Evolutionary conservation across 768 basidiomycete genomes (phyloP), one percentile per base, ranked within the genome.

Genomic region (Boletus eberwhitei): DNA sequence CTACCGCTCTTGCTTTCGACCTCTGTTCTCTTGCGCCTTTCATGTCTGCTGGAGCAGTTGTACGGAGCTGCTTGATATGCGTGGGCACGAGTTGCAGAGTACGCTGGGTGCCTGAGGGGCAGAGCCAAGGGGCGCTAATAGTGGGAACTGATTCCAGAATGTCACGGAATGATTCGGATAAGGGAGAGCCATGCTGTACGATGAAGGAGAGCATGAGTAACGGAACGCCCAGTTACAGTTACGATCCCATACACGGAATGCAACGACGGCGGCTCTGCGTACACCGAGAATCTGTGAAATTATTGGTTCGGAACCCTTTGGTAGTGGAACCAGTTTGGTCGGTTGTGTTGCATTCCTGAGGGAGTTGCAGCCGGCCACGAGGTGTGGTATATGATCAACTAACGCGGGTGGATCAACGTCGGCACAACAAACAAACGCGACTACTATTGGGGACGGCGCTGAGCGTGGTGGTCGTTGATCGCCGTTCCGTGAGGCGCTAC

Each of bases 21-120:
- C 90, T 78, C 48, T 73, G 64, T 52, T 82, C 78, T 64, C 87
- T 91, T 32, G 84, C 83, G 32, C 73, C 77, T 64, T 80, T 88
- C 80, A 91, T 88, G 62, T 93, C 88, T 62, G 81, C 85, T 2
- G 92, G 92, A 4, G 85, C 82, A 29, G 85, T 83, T 3, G 93
- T 94, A 17, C 79, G 79, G 21, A 93, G 66, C 59, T 92, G 90
- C 64, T 93, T 95, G 59, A 93, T 77, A 64, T 91, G 87, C 0
- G 90, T 91, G 3, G 87, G 84, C 39, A 88, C 71, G 24, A 86
- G 73, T 17, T 69, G 51, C 42, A 52, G 47, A 50, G n/a, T 19
- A 54, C 53, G 16, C 55, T 63, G 37, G 52, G 54, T 29, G 7
- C 49, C 47, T 14, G 59, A 42, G 32, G 71, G 61, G 4, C 76